Evolutionary conservation across 2,329 filamentous ascomycete genomes (phyloP), one percentile per base, ranked within the genome.

Genomic region (Aspergillus clavatus): DNA sequence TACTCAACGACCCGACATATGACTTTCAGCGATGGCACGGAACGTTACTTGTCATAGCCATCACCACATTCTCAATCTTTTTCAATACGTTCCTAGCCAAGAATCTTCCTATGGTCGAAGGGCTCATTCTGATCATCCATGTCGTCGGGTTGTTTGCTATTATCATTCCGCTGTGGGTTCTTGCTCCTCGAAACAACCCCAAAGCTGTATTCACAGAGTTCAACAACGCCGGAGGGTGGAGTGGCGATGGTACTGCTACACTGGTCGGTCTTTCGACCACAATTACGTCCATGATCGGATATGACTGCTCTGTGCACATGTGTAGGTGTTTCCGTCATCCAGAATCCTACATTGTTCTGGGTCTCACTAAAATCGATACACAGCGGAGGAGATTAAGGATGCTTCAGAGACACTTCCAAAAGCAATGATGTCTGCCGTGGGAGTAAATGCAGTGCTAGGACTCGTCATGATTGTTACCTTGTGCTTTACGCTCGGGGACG

Each of bases 391-490:
- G 44, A 65, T 71, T 36, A 65, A 66, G 40, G 64, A 79, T 42
- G 73, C 78, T 0, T 70, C 75, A 1, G 59, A 69, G 1, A 72
- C 72, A 0, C 69, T 81, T 0, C 78, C 78, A 0, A 67, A 68
- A 5, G 72, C 75, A 0, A 73, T 81, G 47, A 69, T 80, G 31
- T 62, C 67, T 2, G 71, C 70, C 3, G 65, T 80, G 0, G 47
- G 70, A 0, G 63, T 81, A 39, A 81, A 81, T 45, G 77, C 74
- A 3, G 53, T 69, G 0, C 61, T 79, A 0, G 80, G 79, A 0
- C 76, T 81, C 36, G 67, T 73, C n/a, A 78, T 81, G 68, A 55
- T 80, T n/a, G 67, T 81, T 11, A 74, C 76, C 0, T 66, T 79
- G 27, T 68, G 78, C 7, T 82, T 81, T 52, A 78, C 73, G 21